Conservation (phyloP, 306 rosid species). For the Vachellia pachyceras region DNA sequence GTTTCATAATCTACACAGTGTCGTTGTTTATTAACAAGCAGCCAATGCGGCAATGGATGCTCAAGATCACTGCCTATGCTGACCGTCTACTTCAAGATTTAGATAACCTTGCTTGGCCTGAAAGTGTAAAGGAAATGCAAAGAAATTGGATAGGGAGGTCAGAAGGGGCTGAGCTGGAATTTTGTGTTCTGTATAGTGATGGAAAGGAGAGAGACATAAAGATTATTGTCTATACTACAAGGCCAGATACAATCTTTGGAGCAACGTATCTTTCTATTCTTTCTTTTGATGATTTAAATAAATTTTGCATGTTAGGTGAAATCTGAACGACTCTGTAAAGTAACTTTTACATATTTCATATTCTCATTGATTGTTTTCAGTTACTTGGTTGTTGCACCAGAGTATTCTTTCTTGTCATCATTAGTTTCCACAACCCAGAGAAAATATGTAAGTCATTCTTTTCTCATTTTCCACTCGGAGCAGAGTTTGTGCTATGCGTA, state of each 20-base stretch:
- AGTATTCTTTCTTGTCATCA: constrained; percentile 73
- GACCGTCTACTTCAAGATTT: constrained; percentile 97
- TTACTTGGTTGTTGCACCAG: constrained; percentile 93
- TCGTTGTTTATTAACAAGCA: constrained; percentile 94
- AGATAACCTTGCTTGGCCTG: constrained; percentile 96
- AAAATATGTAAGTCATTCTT: constrained; percentile 59
- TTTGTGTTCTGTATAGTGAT: constrained; percentile 67
- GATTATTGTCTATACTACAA: constrained; percentile 84
- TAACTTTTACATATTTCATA: constrained; percentile 16
- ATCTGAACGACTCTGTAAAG: constrained; percentile 31
- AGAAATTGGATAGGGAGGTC: constrained; percentile 99
- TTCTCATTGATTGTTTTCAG: constrained; percentile 57
- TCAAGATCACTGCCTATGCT: constrained; percentile 97
- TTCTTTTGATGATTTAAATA: constrained; percentile 34
- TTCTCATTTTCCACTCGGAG: constrained; percentile 39
- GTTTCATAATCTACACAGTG: constrained; percentile 80
- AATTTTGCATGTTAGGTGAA: constrained; percentile 29
- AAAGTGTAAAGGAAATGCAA: constrained; percentile 96
- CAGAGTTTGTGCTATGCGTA: constrained; percentile 40
- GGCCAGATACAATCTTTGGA: constrained; percentile 97
- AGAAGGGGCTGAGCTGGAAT: constrained; percentile 95
- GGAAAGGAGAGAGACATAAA: constrained; percentile 71
- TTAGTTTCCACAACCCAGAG: constrained; percentile 63
- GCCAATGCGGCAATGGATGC: constrained; percentile 99
- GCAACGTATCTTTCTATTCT: constrained; percentile 79